Evolutionary conservation across 1,139 yeast species (phyloP), one percentile per base, ranked within the genome.

Genomic region (Yamadazyma jaroonii): DNA sequence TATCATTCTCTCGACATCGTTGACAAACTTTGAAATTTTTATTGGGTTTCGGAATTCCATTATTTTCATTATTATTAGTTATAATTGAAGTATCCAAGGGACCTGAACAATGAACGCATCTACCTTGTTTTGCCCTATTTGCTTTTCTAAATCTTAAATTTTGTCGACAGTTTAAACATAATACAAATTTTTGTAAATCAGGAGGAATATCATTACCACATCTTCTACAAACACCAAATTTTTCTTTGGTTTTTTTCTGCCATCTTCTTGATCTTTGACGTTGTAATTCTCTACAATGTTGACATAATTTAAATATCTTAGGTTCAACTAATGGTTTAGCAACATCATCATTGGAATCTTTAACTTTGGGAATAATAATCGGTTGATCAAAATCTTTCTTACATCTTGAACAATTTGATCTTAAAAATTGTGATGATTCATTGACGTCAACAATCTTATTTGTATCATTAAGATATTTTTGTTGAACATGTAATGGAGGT

Each of bases 41-140:
- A 17, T 6, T 29, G 5, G 13, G 28, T 13, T 11, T 36, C 34
- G 15, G 32, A 33, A 9, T 31, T 9, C 43, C 50, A 11, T 43
- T 38, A 31, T 50, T 47, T 27, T 32, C 46, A 36, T 41, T 35
- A 17, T 45, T 36, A n/a, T 53, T 54, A 9, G 59, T 54, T 29
- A 66, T 59, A 25, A 69, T 67, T 29, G 68, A 61, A 8, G 67
- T 58, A 42, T 77, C 79, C 34, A 79, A 64, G 3, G 82, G 80
- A 1, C 84, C 84, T 2, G 80, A 67, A 47, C 87, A 81, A 51
- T 81, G 86, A 7, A 80, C 83, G 59, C 87, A 81, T 48, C 72
- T 72, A 0, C 87, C 86, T 47, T 72, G 74, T 9, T 79, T 78
- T 6, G 79, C 82, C 29, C 87, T 60, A 42, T 66, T 69, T 0